A percentile compares a stretch with the other conserved stretches of the same genome.
Evolutionary conservation across 306 rosid species (phyloP).

Genomic region (Senna siamea): DNA sequence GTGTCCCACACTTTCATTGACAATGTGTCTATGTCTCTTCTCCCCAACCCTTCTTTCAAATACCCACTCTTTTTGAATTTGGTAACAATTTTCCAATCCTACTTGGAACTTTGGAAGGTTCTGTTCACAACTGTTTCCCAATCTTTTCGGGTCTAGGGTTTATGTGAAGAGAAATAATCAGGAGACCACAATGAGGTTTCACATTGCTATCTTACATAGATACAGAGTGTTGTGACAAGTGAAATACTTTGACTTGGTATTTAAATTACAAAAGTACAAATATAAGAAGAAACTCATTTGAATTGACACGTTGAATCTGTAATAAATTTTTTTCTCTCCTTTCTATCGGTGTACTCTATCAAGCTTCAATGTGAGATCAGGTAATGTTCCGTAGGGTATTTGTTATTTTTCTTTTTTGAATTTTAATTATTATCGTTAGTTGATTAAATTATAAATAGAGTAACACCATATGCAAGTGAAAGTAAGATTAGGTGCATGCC

Average conservation of each 20-base stretch:
- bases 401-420: neutral
- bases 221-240: conserved; percentile 57
- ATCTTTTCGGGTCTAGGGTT: conserved; percentile 51
- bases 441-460: too few species aligned
- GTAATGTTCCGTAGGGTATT: conserved; percentile 14
- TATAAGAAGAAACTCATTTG: conserved; percentile 48
- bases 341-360: conserved; percentile 30
- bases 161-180: conserved; percentile 50
- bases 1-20: conserved; percentile 50
- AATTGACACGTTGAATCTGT: conserved; percentile 47
- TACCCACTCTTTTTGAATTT: conserved; percentile 30
- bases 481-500: too few species aligned
- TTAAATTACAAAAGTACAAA: conserved; percentile 57
- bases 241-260: conserved; percentile 63
- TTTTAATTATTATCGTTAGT: too few species aligned
- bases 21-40: conserved; percentile 53
- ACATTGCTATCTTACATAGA: conserved; percentile 52
- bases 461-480: too few species aligned
- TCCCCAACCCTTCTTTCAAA: conserved; percentile 38
- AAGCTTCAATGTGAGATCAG: conserved; percentile 23
- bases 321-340: conserved; percentile 36
- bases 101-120: conserved; percentile 36
- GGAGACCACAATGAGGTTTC: conserved; percentile 64
- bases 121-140: conserved; percentile 55
- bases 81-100: conserved; percentile 58